Evolutionary conservation across 2,329 filamentous ascomycete genomes (phyloP).

Genomic region (Ciborinia camelliae): DNA sequence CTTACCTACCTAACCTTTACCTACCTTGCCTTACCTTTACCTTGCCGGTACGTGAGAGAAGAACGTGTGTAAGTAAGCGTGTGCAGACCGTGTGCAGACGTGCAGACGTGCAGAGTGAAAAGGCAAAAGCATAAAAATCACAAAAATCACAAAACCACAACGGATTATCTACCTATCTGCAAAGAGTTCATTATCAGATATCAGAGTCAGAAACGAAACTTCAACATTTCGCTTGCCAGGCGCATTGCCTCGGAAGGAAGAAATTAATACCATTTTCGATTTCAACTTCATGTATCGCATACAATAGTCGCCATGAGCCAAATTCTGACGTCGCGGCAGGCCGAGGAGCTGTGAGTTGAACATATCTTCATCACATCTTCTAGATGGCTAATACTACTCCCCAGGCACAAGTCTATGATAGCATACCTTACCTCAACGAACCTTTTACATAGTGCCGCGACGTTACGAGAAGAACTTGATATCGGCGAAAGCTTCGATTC

Average conservation of each 20-base stretch:
- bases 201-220: slow-evolving; percentile 8
- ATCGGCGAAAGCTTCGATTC: slow-evolving; percentile 70
- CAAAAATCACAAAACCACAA: slow-evolving; percentile 19
- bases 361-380: slow-evolving; percentile 17
- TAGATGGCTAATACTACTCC: slow-evolving; percentile 26
- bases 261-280: neutral
- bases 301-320: slow-evolving; percentile 58
- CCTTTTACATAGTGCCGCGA: slow-evolving; percentile 64
- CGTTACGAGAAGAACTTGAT: slow-evolving; percentile 72
- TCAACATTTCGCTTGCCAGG: slow-evolving; percentile 22
- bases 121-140: slow-evolving; percentile 15
- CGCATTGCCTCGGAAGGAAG: slow-evolving; percentile 27
- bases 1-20: too few species aligned
- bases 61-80: neutral
- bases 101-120: slow-evolving; percentile 16
- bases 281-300: slow-evolving; percentile 21
- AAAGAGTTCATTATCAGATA: slow-evolving; percentile 8
- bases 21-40: neutral
- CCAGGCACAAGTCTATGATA: slow-evolving; percentile 88
- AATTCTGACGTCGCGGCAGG: slow-evolving; percentile 74
- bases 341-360: slow-evolving; percentile 76
- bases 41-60: slow-evolving; percentile 2
- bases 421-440: slow-evolving; percentile 78
- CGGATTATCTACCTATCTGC: neutral
- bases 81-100: slow-evolving; percentile 18